phyloP scores from a whole-genome alignment of 768 basidiomycete genomes.

The Phanerochaete carnosa region DNA sequence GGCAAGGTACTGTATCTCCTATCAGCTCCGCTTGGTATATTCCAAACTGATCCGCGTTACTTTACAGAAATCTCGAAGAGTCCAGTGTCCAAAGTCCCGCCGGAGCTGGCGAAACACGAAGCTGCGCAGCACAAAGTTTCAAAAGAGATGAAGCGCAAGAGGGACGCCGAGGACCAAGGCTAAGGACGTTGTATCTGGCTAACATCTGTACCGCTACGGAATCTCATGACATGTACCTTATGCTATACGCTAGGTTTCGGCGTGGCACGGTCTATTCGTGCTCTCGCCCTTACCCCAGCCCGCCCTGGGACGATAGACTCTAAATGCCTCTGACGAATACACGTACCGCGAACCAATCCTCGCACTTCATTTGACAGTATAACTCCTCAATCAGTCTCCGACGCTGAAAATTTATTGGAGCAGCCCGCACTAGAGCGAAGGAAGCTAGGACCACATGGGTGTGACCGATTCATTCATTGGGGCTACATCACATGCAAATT shows the following conservation, averaged over 20 bases:
- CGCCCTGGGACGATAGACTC: no score
- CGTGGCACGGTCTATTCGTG: background rate
- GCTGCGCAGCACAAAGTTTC: slow-evolving; percentile 89
- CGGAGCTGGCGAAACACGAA: slow-evolving; percentile 88
- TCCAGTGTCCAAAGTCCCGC: slow-evolving; percentile 85
- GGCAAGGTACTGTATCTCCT: slow-evolving; percentile 59
- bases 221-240: background rate
- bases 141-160: slow-evolving; percentile 92
- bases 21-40: slow-evolving; percentile 2
- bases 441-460: background rate
- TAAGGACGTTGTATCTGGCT: slow-evolving; percentile 5
- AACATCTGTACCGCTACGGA: background rate
- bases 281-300: background rate
- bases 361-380: background rate
- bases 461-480: background rate
- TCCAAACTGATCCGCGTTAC: slow-evolving; percentile 6
- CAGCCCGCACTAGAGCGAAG: background rate
- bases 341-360: background rate
- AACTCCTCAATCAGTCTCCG: background rate
- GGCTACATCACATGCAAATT: background rate
- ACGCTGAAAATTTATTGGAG: background rate
- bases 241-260: background rate
- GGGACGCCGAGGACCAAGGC: slow-evolving; percentile 72
- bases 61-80: slow-evolving; percentile 85
- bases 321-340: no score